Percentiles rank a stretch among this genome's conserved stretches.
phyloP scores from a whole-genome alignment of 176 grass and related monocot species.

The Bromus sterilis region DNA sequence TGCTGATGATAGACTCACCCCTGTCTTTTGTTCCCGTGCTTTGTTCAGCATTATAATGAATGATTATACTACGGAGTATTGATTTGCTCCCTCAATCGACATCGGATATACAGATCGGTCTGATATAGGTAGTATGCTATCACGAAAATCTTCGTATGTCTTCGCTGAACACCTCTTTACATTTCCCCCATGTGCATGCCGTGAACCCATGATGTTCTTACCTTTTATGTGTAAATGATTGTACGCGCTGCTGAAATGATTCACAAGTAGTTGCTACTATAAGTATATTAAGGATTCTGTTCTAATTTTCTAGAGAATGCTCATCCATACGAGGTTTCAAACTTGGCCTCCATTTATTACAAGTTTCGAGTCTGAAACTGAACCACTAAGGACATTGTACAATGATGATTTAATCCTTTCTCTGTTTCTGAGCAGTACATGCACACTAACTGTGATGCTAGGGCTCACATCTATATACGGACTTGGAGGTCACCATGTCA shows the following conservation, averaged over 20 bases:
- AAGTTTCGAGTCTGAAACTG: neutral
- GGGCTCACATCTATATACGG: neutral
- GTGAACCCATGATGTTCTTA: neutral
- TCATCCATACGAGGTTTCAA: neutral
- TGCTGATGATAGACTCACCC: neutral
- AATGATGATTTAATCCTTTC: neutral
- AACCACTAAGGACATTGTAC: neutral
- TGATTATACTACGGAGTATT: neutral
- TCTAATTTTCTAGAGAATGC: neutral
- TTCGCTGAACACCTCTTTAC: neutral
- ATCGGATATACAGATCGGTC: neutral
- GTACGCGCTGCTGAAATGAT: neutral
- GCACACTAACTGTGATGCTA: neutral
- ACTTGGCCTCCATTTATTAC: neutral
- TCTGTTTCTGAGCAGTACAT: neutral
- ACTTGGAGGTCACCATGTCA: neutral
- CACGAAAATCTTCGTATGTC: neutral
- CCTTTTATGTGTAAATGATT: neutral
- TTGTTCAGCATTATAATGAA: neutral
- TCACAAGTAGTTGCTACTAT: neutral
- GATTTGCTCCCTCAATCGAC: neutral
- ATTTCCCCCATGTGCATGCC: neutral
- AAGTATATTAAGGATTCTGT: neutral
- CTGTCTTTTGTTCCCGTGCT: neutral
- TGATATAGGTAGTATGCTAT: neutral